Evolutionary conservation across 2,329 filamentous ascomycete species (phyloP).

Genomic region (Verticillium nonalfalfae): DNA sequence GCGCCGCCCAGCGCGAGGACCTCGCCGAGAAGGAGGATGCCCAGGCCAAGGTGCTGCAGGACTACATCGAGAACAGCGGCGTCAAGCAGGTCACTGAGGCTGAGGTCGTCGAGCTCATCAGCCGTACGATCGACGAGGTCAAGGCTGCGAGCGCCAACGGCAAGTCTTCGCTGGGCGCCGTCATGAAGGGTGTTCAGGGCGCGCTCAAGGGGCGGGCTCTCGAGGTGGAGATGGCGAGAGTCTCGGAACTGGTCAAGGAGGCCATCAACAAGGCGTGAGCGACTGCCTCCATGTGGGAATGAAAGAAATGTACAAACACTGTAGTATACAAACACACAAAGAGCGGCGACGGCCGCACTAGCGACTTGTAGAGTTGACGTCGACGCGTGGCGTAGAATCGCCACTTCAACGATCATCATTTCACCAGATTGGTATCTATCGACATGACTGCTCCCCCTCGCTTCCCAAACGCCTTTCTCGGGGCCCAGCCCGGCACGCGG

Average conservation of each 20-base stretch:
- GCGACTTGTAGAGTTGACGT: not conserved
- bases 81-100: conserved; percentile 52
- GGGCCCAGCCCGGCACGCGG: not conserved
- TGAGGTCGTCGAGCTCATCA: conserved; percentile 50
- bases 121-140: conserved; percentile 42
- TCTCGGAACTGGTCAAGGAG: conserved; percentile 57
- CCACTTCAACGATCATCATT: not conserved
- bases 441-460: not conserved
- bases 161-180: conserved; percentile 49
- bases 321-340: not conserved
- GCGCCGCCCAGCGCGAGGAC: conserved; percentile 57
- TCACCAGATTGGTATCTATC: not conserved
- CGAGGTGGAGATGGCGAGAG: conserved; percentile 56
- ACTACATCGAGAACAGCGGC: conserved; percentile 54
- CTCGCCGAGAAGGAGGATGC: conserved; percentile 63
- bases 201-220: conserved; percentile 57
- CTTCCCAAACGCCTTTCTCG: not conserved
- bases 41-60: conserved; percentile 59
- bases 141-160: conserved; percentile 34
- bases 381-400: not conserved
- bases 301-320: not conserved
- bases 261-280: conserved; percentile 4
- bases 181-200: conserved; percentile 55
- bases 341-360: not conserved
- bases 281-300: no score